Conservation (phyloP, 805 yeast species). For the Saccharomycopsis fodiens region DNA sequence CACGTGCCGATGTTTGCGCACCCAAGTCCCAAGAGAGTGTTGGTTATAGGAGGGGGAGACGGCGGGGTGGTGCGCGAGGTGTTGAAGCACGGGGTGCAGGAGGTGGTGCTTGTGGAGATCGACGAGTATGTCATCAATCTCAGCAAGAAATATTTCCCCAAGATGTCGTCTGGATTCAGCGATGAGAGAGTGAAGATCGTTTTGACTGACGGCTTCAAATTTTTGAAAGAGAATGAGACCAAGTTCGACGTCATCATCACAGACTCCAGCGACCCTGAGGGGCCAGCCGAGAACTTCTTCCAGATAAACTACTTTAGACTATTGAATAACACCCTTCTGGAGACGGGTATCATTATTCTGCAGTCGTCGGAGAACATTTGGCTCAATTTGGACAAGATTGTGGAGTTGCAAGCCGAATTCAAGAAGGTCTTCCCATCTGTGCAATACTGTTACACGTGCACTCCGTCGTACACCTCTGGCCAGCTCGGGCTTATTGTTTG, state of each 20-base stretch:
- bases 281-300: slow-evolving; percentile 88
- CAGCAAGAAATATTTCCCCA: slow-evolving; percentile 63
- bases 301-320: slow-evolving; percentile 69
- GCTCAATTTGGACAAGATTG: slow-evolving; percentile 53
- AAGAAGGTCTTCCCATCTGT: slow-evolving; percentile 51
- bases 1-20: slow-evolving; percentile 79
- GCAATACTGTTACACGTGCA: slow-evolving; percentile 67
- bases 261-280: slow-evolving; percentile 93
- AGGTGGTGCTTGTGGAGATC: slow-evolving; percentile 77
- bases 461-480: slow-evolving; percentile 85
- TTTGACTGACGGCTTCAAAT: slow-evolving; percentile 81
- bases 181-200: slow-evolving; percentile 61
- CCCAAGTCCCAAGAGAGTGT: slow-evolving; percentile 61
- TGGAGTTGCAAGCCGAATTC: slow-evolving; percentile 40
- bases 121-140: slow-evolving; percentile 75
- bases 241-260: slow-evolving; percentile 78
- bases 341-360: slow-evolving; percentile 68
- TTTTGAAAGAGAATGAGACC: slow-evolving; percentile 36
- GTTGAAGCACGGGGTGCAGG: slow-evolving; percentile 62
- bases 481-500: slow-evolving; percentile 77
- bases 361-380: slow-evolving; percentile 74
- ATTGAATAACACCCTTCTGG: slow-evolving; percentile 52
- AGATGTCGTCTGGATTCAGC: slow-evolving; percentile 60
- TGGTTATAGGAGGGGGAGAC: slow-evolving; percentile 94
- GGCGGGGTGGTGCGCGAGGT: slow-evolving; percentile 91